Base-by-base conservation (phyloP, 164 flowering plant genomes). In the Stephania cephalantha region DNA sequence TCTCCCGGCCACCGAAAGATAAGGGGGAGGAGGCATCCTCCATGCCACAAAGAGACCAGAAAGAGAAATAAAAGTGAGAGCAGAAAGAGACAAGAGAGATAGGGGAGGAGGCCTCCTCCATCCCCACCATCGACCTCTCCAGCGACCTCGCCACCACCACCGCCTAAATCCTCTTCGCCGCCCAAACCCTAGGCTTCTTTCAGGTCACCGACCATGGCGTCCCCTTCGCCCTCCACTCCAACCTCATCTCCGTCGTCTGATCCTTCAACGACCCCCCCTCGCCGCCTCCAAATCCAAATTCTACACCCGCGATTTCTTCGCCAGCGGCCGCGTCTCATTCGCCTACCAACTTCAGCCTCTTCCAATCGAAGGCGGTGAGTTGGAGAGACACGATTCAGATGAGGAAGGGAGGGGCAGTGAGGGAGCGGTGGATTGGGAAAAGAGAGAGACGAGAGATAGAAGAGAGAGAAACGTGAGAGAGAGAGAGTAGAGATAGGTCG, bases 381-480 rank as follows among this genome's bases (percentile, higher is more conserved):
- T 90, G 90, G 93, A 78, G 86, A 30, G 90, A 89, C 77, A 85
- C 90, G 6, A 61, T 89, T 2, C 82, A 76, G 73, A 18, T 87
- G 8, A 66, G 69, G 61, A 86, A 88, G 1, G 17, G 11, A 0
- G 31, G 71, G n/a, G n/a, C n/a, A n/a, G n/a, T n/a, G n/a, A n/a
- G n/a, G n/a, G n/a, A n/a, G n/a, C n/a, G 13, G 65, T 81, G 13
- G 75, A 78, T 4, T 12, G 18, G 3, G 82, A 82, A 4, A 50
- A 52, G 10, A n/a, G n/a, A n/a, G n/a, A n/a, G n/a, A n/a, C n/a
- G n/a, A n/a, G n/a, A n/a, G n/a, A n/a, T n/a, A n/a, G n/a, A n/a
- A n/a, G n/a, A n/a, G n/a, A n/a, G n/a, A n/a, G n/a, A n/a, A n/a
- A n/a, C n/a, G n/a, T n/a, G n/a, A n/a, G n/a, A n/a, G n/a, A n/a